A percentile compares a stretch with the other conserved stretches of the same genome.
These are phyloP conservation scores for Guyanaporus albipodus DNA, from an alignment of 768 basidiomycete species.

Conservation along the genomic window DNA sequence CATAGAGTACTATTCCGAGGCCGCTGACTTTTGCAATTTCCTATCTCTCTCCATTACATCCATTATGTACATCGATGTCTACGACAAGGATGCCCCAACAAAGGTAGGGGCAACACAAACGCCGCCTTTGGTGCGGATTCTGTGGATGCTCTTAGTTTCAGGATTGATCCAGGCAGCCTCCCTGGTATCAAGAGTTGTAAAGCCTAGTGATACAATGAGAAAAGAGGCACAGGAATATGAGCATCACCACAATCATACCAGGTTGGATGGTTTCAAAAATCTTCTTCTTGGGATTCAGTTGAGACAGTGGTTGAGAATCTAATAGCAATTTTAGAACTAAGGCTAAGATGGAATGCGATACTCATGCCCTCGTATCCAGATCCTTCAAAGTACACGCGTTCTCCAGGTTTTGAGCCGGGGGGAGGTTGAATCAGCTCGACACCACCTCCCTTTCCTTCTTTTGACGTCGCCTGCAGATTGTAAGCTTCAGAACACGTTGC, in stretches of 20 bases:
- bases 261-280: slow-evolving; percentile 97
- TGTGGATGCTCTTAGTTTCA: slow-evolving; percentile 70
- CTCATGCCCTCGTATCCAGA: slow-evolving; percentile 72
- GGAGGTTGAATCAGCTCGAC: slow-evolving; percentile 93
- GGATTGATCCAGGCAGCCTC: slow-evolving; percentile 91
- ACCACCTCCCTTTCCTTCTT: slow-evolving; percentile 84
- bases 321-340: slow-evolving; percentile 3
- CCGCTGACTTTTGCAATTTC: too few species aligned
- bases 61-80: slow-evolving; percentile 26
- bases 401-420: slow-evolving; percentile 80
- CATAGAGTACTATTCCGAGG: too few species aligned
- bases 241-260: slow-evolving; percentile 40
- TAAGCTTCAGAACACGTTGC: neutral
- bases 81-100: slow-evolving; percentile 91
- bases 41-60: neutral
- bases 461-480: slow-evolving; percentile 70
- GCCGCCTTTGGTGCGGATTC: slow-evolving; percentile 82
- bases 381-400: slow-evolving; percentile 94
- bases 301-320: slow-evolving; percentile 68
- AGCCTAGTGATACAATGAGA: slow-evolving; percentile 43
- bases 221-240: slow-evolving; percentile 2
- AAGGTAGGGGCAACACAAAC: slow-evolving; percentile 76
- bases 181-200: slow-evolving; percentile 80
- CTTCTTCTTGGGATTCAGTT: slow-evolving; percentile 98
- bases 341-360: neutral